Evolutionary conservation across 148 eudicot genomes (phyloP).

Genomic region (Oxyria digyna): DNA sequence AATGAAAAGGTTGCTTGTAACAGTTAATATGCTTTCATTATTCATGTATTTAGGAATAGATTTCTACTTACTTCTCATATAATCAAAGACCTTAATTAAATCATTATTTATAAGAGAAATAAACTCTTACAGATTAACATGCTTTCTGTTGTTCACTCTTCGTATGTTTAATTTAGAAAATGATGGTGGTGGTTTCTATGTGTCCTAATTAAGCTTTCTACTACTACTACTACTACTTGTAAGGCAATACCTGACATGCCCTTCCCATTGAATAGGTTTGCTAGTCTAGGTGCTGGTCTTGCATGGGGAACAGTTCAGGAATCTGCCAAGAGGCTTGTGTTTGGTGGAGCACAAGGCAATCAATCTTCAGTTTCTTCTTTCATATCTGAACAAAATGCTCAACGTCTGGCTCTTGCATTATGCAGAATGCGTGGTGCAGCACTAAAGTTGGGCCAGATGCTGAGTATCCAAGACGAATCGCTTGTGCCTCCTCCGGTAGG

Average conservation of each 20-base stretch:
- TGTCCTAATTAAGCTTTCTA: not conserved
- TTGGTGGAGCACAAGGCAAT: slow-evolving; percentile 38
- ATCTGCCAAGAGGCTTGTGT: slow-evolving; percentile 66
- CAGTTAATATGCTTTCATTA: not conserved
- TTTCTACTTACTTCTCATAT: not conserved
- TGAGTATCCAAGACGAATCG: slow-evolving; percentile 95
- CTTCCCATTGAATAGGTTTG: slow-evolving; percentile 43
- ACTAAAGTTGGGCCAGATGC: slow-evolving; percentile 90
- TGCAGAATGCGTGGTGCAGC: slow-evolving; percentile 99
- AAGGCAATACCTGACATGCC: not conserved
- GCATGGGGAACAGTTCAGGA: slow-evolving; percentile 98
- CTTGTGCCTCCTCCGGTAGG: slow-evolving; percentile 90
- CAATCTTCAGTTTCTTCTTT: slow-evolving; percentile 57
- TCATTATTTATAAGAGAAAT: not conserved
- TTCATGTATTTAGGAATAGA: not conserved
- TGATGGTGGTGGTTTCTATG: not conserved
- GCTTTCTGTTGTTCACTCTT: not conserved
- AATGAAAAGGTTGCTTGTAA: not conserved
- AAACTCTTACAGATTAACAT: not conserved
- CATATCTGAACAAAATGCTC: slow-evolving; percentile 80
- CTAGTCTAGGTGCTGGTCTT: slow-evolving; percentile 95
- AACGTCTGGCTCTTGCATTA: slow-evolving; percentile 88
- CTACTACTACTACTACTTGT: not conserved
- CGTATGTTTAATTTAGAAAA: not conserved
- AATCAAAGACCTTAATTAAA: not conserved